A percentile compares a stretch with the other conserved stretches of the same genome.
These are phyloP conservation scores for Cladosporium phlei DNA, from an alignment of 2,329 filamentous ascomycete genomes.

Conservation along the genomic window DNA sequence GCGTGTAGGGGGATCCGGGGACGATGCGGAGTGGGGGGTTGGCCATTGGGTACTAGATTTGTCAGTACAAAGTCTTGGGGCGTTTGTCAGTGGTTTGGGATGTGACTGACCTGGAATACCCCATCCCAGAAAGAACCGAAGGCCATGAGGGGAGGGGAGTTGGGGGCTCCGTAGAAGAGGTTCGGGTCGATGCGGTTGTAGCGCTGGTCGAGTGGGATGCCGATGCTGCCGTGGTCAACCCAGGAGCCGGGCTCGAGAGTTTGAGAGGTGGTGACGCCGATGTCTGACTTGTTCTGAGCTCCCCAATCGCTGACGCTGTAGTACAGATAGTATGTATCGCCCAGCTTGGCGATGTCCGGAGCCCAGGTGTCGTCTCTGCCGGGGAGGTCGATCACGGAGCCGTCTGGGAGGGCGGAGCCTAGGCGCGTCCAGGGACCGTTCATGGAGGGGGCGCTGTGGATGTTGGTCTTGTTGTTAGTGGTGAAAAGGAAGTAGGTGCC, in stretches of 20 bases:
- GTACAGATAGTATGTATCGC: constrained; percentile 57
- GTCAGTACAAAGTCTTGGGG: too few relatives aligned
- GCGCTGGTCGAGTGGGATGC: constrained; percentile 38
- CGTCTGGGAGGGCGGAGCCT: constrained; percentile 43
- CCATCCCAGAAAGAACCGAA: constrained; percentile 67
- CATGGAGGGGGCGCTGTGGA: constrained; percentile 43
- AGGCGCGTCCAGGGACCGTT: constrained; percentile 47
- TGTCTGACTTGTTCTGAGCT: constrained; percentile 53
- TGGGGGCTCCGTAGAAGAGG: constrained; percentile 36
- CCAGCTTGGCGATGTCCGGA: constrained; percentile 57
- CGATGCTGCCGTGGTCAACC: constrained; percentile 59
- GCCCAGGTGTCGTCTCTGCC: constrained; percentile 54
- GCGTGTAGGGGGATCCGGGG: constrained; percentile 31
- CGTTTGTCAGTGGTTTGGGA: too few relatives aligned
- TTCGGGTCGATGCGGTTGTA: constrained; percentile 50
- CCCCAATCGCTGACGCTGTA: constrained; percentile 60
- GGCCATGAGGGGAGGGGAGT: constrained; percentile 38
- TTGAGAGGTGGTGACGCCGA: constrained; percentile 52
- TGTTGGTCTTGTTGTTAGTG: constrained; percentile 46
- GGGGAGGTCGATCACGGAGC: constrained; percentile 43
- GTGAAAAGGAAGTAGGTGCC: constrained; percentile 48
- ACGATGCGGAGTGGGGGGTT: constrained; percentile 19
- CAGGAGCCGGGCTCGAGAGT: constrained; percentile 52
- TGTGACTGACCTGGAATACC: too few relatives aligned
- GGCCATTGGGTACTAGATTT: constrained; percentile 48